Base-by-base conservation (phyloP, 2,329 filamentous ascomycete species). In the Sphaerulina vaccinii region DNA sequence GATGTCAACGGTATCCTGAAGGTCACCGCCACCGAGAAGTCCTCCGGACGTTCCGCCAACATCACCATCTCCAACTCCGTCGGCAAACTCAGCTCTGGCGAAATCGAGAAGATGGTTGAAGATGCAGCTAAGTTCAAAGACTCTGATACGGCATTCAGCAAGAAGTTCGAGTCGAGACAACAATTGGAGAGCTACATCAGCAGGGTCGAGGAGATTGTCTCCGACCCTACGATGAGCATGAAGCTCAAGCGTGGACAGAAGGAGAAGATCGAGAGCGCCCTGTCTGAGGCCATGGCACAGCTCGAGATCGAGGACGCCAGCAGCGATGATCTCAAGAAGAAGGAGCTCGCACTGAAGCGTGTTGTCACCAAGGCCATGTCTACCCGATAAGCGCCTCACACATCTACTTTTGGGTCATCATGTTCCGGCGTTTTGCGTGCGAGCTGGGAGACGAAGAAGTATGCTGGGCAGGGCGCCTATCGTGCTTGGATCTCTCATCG, bases 51-150 rank as follows among this genome's bases (percentile, higher is more conserved):
- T 74, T 93, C 83, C 70, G 93, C 93, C 77, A 99, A 99, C 85
- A 99, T 99, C 75, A 99, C 93, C 73, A 99, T 99, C 78, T 90
- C 89, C 77, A 99, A 99, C 85, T 96, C 93, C 55, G 92, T 99
- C 68, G 93, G 93, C 75, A 99, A 99, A 83, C 89, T 99, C 64
- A 96, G 90, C 59, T 88, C 86, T 48, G 77, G 78, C 58, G 93
- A 99, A 79, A 99, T 99, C 62, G 93, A 99, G 82, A 90, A 84
- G 80, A 97, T 97, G 92, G 90, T 99, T 74, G 87, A 79, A 73
- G 88, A 99, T 66, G 93, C 93, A 68, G 90, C 92, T 80, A 95
- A 95, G 79, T 99, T 96, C 88, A 99, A 99, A 89, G 83, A 79
- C 77, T 91, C 84, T 76, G 93, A 99, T 67, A 92, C 97, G 77